Evolutionary conservation across 331 rosid species (phyloP).

Genomic region (Quercus tomentella): DNA sequence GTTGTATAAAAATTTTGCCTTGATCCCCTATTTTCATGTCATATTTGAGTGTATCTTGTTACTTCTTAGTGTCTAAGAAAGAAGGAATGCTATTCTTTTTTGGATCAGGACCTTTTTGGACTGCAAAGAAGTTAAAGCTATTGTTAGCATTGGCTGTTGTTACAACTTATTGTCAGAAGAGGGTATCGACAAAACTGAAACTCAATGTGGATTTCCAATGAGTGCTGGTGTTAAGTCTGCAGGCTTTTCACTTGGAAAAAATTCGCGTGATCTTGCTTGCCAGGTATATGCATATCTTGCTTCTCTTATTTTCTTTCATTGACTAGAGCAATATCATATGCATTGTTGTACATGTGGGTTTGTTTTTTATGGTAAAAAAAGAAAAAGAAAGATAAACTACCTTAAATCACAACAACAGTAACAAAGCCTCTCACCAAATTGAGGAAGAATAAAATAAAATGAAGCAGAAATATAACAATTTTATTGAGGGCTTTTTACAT

Average conservation of each 20-base stretch:
- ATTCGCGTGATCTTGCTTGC: constrained; percentile 88
- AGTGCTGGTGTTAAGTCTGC: constrained; percentile 64
- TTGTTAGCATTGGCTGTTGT: constrained; percentile 89
- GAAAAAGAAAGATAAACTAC: too few species aligned
- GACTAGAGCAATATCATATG: neutral
- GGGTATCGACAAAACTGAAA: constrained; percentile 30
- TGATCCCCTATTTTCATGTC: neutral
- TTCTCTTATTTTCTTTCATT: neutral
- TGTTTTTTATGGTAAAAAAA: neutral
- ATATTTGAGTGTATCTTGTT: neutral
- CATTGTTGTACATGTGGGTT: neutral
- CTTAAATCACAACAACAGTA: neutral
- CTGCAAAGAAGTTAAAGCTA: constrained; percentile 80
- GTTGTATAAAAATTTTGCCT: neutral
- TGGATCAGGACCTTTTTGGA: constrained; percentile 65
- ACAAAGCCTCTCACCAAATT: neutral
- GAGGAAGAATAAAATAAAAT: neutral
- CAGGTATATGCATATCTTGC: constrained; percentile 48
- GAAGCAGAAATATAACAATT: neutral
- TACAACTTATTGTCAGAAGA: constrained; percentile 87
- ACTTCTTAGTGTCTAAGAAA: neutral
- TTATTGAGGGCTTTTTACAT: too few species aligned
- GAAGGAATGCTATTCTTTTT: constrained; percentile 12
- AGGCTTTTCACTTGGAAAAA: constrained; percentile 69
- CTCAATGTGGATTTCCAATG: constrained; percentile 75